Percentiles rank a stretch among this genome's conserved stretches.
These are phyloP conservation scores for Cyberlindnera bimundalis DNA, from an alignment of 805 yeast species.

Conservation along the genomic window DNA sequence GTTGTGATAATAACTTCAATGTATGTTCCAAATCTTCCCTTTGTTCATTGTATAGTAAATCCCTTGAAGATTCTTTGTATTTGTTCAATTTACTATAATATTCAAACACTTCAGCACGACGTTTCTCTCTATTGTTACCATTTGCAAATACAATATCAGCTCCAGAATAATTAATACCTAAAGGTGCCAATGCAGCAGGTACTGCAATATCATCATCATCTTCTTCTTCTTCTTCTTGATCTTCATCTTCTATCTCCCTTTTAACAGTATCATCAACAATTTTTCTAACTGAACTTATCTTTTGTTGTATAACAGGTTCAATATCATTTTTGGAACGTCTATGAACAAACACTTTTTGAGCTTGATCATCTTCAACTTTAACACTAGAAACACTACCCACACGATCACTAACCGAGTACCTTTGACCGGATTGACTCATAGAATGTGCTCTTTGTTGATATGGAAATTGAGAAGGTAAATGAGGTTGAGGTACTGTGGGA, in stretches of 20 bases:
- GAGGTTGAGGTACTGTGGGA: not conserved
- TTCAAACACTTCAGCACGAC: constrained; percentile 27
- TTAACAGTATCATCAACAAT: not conserved
- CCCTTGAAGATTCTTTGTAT: constrained; percentile 19
- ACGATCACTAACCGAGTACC: not conserved
- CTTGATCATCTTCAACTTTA: constrained; percentile 1
- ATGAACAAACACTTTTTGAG: constrained; percentile 12
- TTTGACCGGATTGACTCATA: not conserved
- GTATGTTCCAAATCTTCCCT: constrained; percentile 1
- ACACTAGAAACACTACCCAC: not conserved
- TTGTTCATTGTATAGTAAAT: constrained; percentile 9
- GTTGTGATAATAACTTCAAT: constrained; percentile 1
- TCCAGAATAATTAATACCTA: constrained; percentile 1
- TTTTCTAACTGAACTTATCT: constrained; percentile 1
- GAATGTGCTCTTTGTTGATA: not conserved
- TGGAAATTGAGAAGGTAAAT: too few relatives aligned
- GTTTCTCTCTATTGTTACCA: constrained; percentile 28
- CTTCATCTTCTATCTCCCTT: not conserved
- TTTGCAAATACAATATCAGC: constrained; percentile 27
- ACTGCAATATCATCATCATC: constrained; percentile 2
- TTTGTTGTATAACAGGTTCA: constrained; percentile 1
- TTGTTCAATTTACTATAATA: constrained; percentile 18
- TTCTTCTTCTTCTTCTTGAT: not conserved
- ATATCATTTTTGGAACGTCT: constrained; percentile 4
- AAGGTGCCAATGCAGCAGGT: not conserved